Evolutionary conservation across 768 basidiomycete species (phyloP).

Genomic region (Hemileccinum impolitum): DNA sequence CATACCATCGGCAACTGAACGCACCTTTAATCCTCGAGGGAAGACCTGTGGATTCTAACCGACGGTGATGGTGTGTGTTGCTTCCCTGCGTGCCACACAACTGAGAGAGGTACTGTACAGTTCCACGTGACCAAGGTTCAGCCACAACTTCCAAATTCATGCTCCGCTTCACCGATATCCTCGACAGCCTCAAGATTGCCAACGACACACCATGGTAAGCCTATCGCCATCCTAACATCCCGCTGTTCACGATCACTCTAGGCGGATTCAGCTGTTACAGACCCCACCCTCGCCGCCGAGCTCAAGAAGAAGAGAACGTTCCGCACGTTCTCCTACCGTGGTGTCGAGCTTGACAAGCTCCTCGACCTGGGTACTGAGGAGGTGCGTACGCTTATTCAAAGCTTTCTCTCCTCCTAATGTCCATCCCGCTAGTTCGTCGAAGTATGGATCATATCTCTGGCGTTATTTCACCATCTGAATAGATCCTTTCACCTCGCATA

Average conservation of each 20-base stretch:
- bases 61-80: constrained; percentile 47
- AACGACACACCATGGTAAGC: constrained; percentile 35
- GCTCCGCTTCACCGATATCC: constrained; percentile 23
- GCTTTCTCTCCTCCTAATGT: neutral
- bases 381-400: constrained; percentile 43
- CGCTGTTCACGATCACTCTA: constrained; percentile 26
- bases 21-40: constrained; percentile 83
- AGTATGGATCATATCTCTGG: constrained; percentile 43
- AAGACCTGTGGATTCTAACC: constrained; percentile 95
- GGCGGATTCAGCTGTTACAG: constrained; percentile 84
- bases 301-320: constrained; percentile 99
- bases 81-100: too few relatives aligned
- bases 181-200: constrained; percentile 24
- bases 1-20: neutral
- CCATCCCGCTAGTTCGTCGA: constrained; percentile 63
- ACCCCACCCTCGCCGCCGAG: constrained; percentile 91
- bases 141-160: constrained; percentile 40
- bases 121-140: constrained; percentile 44
- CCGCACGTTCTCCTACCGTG: constrained; percentile 98
- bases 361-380: constrained; percentile 95
- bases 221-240: neutral
- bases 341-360: constrained; percentile 97
- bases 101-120: constrained; percentile 73
- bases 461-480: constrained; percentile 2
- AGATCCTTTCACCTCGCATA: constrained; percentile 27